Evolutionary conservation across 2,329 filamentous ascomycete genomes (phyloP).

Genomic region (Alternaria angustiovoidea): DNA sequence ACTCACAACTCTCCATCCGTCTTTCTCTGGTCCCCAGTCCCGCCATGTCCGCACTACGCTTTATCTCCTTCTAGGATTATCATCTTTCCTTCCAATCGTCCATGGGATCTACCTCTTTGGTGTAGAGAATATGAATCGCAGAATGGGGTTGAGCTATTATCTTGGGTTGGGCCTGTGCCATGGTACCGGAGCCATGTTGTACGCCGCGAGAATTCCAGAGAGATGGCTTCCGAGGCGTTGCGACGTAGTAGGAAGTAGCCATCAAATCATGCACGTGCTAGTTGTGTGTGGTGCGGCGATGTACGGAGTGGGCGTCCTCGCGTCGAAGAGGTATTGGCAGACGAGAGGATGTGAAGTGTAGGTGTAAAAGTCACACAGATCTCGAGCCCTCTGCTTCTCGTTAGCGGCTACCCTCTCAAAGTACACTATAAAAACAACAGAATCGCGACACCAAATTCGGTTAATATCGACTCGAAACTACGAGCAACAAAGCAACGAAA

Average conservation of each 20-base stretch:
- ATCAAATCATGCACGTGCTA: constrained; percentile 61
- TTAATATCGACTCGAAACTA: not conserved
- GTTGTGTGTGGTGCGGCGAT: constrained; percentile 54
- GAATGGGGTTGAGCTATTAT: constrained; percentile 54
- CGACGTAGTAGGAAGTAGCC: constrained; percentile 58
- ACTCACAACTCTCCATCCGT: constrained; percentile 45
- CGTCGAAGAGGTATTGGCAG: constrained; percentile 45
- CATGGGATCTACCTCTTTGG: constrained; percentile 47
- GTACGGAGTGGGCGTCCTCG: constrained; percentile 43
- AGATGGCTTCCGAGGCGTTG: constrained; percentile 53
- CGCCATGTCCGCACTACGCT: constrained; percentile 53
- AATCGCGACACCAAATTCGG: not conserved
- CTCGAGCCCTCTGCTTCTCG: not conserved
- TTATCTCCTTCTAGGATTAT: constrained; percentile 54
- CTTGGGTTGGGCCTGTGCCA: constrained; percentile 52
- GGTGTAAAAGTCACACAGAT: not conserved
- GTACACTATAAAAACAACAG: not conserved
- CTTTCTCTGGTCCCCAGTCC: constrained; percentile 33
- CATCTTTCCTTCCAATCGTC: constrained; percentile 52
- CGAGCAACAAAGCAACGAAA: not conserved
- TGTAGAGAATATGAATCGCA: constrained; percentile 43
- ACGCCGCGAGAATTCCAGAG: constrained; percentile 56
- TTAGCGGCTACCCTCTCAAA: not conserved
- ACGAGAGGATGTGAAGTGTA: not conserved
- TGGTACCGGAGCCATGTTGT: constrained; percentile 25